Evolutionary conservation across 768 basidiomycete species (phyloP), one percentile per base, ranked within the genome.

Genomic region (Mycena pura): DNA sequence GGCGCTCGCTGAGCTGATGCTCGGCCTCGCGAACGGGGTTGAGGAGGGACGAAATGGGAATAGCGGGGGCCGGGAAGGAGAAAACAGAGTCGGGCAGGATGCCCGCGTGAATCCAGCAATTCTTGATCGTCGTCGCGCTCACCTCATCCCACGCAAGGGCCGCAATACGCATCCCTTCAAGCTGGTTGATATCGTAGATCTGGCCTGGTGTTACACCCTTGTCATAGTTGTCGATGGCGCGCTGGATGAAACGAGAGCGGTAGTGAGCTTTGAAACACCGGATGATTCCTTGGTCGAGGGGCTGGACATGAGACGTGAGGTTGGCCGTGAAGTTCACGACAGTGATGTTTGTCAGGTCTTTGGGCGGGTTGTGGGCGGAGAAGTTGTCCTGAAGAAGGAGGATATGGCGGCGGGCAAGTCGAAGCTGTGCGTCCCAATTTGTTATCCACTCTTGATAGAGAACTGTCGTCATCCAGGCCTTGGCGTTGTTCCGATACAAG

Each of bases 181-280:
- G 67, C 49, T 74, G 70, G 63, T 77, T 59, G 57, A 80, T 78
- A 2, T 77, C 39, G 50, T 78, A 80, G 61, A 81, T 77, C 5
- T 74, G 25, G n/a, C 66, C 41, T 25, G 75, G 70, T 10, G 72
- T 66, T 21, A 72, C 45, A 22, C 68, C 73, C 52, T 47, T 49
- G 29, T 77, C 70, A 51, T 76, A 73, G 7, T 60, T 67, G 60
- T 74, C 66, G 24, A 78, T 64, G 2, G 77, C 70, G 9, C 67
- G 65, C 8, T 65, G 51, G 49, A 74, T 73, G 55, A 72, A 76
- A 1, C 50, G 41, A 7, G 66, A 54, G 14, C 64, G 57, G 45
- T 79, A 80, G 11, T 79, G 71, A 0, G 77, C 74, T 43, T 77
- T 60, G 50, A 60, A 60, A 43, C 58, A 60, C 3, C 58, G 31